Evolutionary conservation across 148 eudicot genomes (phyloP), one percentile per base, ranked within the genome.

Genomic region (Rhododendron griersonianum): DNA sequence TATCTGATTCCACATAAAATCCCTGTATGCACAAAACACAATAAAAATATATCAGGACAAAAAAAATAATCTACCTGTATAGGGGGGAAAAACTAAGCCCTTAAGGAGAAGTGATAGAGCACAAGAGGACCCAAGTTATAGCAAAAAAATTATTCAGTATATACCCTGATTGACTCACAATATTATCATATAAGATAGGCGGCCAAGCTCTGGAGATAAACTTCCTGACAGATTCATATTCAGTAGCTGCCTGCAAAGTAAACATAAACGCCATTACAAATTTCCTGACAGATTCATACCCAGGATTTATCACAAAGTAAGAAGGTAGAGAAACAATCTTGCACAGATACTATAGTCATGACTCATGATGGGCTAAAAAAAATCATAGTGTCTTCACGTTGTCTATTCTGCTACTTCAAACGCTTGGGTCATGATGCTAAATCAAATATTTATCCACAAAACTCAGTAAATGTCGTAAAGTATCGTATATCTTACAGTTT

Each of bases 1-100:
- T 71, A 92, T 88, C 74, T 90, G 83, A 89, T 92, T 92, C 94
- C 94, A 92, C 94, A 92, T 92, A 78, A 91, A 67, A 84, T 91
- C 92, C 89, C 94, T 92, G 35, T n/a, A 30, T 28, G 77, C 61
- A 39, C n/a, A 88, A 81, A 69, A 11, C 69, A 9, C 50, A 78
- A 82, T 65, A 85, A 13, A 48, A 75, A 77, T 7, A 57, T 33
- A 85, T 47, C 59, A 61, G 44, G 48, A 21, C 53, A 59, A 25
- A 16, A 84, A 30, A 1, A 4, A 77, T n/a, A n/a, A 47, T 7
- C 50, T 44, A 82, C 30, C 8, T 41, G 47, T 33, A 33, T 13
- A 19, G 37, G 14, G 37, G 61, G 79, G 41, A 13, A 55, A 18
- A 18, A 35, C 30, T 30, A 21, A n/a, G 45, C 19, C 55, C 81